A percentile compares a stretch with the other conserved stretches of the same genome.
phyloP scores from a whole-genome alignment of 1,284 basidiomycete genomes.

The Sanguinoderma infundibulare region DNA sequence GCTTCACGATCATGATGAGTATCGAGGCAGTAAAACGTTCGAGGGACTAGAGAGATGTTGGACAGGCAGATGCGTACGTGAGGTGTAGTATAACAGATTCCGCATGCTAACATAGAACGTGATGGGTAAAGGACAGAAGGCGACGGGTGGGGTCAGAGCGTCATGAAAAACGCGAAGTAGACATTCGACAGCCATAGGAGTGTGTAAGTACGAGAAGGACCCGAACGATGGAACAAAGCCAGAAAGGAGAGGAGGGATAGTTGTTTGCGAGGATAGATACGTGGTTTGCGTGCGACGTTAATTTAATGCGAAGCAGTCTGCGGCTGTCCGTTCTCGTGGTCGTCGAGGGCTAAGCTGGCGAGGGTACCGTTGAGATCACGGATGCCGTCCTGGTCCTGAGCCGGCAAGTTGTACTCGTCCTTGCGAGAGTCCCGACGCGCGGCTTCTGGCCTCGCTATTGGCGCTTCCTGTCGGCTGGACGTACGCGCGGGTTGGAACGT shows the following conservation, averaged over 20 bases:
- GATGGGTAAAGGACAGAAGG: constrained; percentile 28
- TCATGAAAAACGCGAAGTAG: constrained; percentile 29
- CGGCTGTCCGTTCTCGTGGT: constrained; percentile 29
- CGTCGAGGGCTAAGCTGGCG: constrained; percentile 69
- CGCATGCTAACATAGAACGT: constrained; percentile 33
- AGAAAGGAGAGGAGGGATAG: constrained; percentile 6
- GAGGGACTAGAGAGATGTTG: constrained; percentile 10
- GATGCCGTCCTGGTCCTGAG: constrained; percentile 54
- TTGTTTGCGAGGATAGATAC: constrained; percentile 17
- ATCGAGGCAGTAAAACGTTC: constrained; percentile 22
- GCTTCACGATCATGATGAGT: constrained; percentile 19
- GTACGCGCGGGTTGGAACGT: constrained; percentile 42
- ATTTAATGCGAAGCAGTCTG: constrained; percentile 27
- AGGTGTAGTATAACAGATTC: constrained; percentile 30
- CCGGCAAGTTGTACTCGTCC: constrained; percentile 42
- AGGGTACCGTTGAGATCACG: constrained; percentile 78
- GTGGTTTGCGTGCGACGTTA: constrained; percentile 12
- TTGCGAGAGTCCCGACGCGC: constrained; percentile 30
- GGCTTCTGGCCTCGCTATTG: constrained; percentile 44
- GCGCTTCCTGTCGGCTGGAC: constrained; percentile 48
- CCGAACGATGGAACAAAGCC: constrained; percentile 24
- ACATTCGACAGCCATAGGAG: constrained; percentile 30
- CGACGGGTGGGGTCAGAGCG: constrained; percentile 30
- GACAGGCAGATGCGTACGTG: constrained; percentile 26
- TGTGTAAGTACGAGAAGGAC: constrained; percentile 23